Base-by-base conservation (phyloP, 2,329 filamentous ascomycete genomes). In the Botrytis squamosa region DNA sequence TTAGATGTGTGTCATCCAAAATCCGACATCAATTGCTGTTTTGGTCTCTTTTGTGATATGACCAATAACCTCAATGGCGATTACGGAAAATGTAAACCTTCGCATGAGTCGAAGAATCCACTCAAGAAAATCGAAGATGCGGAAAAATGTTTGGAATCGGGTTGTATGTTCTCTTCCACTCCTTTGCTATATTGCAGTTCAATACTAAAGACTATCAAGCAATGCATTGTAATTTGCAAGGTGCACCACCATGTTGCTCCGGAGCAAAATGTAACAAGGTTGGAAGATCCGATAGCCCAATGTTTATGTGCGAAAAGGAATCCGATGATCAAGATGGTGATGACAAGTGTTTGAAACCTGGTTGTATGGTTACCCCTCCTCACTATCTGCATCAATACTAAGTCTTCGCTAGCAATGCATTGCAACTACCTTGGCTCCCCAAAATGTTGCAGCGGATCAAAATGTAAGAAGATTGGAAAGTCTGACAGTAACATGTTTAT, bases 201-300 rank as follows among this genome's bases (percentile, higher is more conserved):
- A 46, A 22, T 46, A 36, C 42, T 65, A 36, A 65, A 33, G 3
- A 22, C 18, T 36, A 29, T 20, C 29, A 7, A 65, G 42, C 63
- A 14, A 65, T 46, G 9, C 42, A 65, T 25, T 65, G 63, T 20
- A 65, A 65, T 36, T 22, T 65, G 16, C 63, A 3, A 22, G 63
- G 42, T 36, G 63, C 63, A 22, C 63, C 63, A 65, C 63, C 42
- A 36, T 65, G 63, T 46, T 65, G n/a, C 20, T 65, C 63, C 42
- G 29, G 42, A 2, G 33, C 42, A 6, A 65, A 25, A 36, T 65
- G 63, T 10, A 65, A 65, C 42, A 46, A 65, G 25, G 9, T 64
- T 29, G 62, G 40, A 29, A 22, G 33, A 60, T 60, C 59, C 5
- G 10, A n/a, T 7, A 36, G 33, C 33, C 18, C 25, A 9, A 60